phyloP scores from a whole-genome alignment of 331 rosid species.

The Quercus tomentella region DNA sequence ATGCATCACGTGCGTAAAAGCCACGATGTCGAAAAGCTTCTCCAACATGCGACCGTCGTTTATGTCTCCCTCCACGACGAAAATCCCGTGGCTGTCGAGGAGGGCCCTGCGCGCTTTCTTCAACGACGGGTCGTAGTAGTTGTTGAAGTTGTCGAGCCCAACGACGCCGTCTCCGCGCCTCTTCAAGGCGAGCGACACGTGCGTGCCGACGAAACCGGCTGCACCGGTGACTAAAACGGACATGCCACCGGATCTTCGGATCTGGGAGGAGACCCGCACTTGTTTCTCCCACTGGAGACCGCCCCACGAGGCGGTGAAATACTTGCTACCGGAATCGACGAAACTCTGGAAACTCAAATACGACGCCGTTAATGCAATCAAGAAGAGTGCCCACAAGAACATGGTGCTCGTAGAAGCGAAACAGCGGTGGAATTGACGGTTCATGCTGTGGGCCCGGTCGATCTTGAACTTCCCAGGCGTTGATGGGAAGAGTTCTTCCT shows the following conservation, averaged over 20 bases:
- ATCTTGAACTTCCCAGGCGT: conserved; percentile 92
- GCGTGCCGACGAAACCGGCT: conserved; percentile 73
- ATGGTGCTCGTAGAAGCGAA: conserved; percentile 90
- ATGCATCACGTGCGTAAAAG: conserved; percentile 87
- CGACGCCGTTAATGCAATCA: conserved; percentile 77
- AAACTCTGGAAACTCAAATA: conserved; percentile 77
- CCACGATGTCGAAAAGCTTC: conserved; percentile 77
- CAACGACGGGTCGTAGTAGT: conserved; percentile 81
- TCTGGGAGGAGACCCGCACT: conserved; percentile 70
- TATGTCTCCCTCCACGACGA: conserved; percentile 67
- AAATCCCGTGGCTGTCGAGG: conserved; percentile 40
- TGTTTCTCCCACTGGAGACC: conserved; percentile 96
- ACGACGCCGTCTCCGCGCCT: conserved; percentile 80
- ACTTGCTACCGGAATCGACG: conserved; percentile 74
- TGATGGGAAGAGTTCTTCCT: conserved; percentile 75
- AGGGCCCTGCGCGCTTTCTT: conserved; percentile 65
- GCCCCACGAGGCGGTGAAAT: conserved; percentile 82
- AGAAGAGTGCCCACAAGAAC: conserved; percentile 88
- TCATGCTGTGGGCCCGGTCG: conserved; percentile 55
- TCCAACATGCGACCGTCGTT: conserved; percentile 65
- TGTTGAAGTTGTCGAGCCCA: conserved; percentile 81
- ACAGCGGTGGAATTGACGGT: conserved; percentile 73
- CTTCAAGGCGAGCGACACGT: conserved; percentile 72
- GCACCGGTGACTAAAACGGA: conserved; percentile 81
- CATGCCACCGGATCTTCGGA: conserved; percentile 69